These are phyloP conservation scores for Termitomyces sp. DNA, from an alignment of 768 basidiomycete species.

Conservation along the genomic window DNA sequence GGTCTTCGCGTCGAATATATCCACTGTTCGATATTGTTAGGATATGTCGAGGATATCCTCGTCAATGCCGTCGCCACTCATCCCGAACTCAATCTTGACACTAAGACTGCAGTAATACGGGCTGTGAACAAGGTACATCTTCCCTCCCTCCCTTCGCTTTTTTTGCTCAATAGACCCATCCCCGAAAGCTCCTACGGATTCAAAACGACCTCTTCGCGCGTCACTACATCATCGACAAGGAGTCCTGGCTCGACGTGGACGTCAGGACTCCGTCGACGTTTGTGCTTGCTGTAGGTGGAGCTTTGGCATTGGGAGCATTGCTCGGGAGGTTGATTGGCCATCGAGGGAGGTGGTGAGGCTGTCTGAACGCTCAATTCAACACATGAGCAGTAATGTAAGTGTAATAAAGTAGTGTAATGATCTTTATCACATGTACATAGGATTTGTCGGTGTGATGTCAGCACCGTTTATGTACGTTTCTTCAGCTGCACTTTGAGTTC, in stretches of 20 bases:
- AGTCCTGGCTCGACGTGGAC: not conserved
- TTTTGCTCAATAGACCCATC: not conserved
- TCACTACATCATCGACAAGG: conserved; percentile 10
- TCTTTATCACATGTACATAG: too few species aligned
- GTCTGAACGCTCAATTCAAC: not conserved
- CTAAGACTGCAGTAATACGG: conserved; percentile 37
- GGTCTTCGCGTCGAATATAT: conserved; percentile 35
- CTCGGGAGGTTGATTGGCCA: not conserved
- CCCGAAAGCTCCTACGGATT: conserved; percentile 41
- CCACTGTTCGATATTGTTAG: conserved; percentile 37
- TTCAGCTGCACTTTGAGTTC: too few species aligned
- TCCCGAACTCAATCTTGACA: conserved; percentile 30
- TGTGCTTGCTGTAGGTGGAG: not conserved
- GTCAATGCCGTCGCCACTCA: conserved; percentile 37
- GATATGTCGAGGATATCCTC: conserved; percentile 44
- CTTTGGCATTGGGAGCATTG: not conserved
- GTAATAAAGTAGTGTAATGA: not conserved
- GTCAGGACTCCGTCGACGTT: not conserved
- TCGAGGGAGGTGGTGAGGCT: not conserved
- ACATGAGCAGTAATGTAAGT: not conserved
- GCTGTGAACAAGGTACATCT: conserved; percentile 41
- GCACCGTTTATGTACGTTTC: too few species aligned
- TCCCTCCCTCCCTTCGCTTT: not conserved
- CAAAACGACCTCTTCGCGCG: conserved; percentile 33
- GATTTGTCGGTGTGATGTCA: too few species aligned